Evolutionary conservation across 495 filamentous ascomycete genomes (phyloP).

Genomic region (Bryoglossum gracile): DNA sequence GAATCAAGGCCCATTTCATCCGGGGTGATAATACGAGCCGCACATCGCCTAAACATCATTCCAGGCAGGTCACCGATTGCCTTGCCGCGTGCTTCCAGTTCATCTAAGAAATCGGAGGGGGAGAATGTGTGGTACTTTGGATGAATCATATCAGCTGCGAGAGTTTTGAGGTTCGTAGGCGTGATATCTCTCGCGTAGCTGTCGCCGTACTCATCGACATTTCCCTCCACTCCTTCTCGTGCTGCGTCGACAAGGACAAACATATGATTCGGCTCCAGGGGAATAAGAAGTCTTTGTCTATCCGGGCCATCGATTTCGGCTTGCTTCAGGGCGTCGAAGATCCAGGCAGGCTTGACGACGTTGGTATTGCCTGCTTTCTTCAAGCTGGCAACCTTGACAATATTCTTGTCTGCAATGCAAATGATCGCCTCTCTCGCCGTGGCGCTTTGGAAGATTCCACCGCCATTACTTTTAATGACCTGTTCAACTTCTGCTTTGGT

Average conservation of each 20-base stretch:
- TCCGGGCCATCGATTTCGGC: constrained; percentile 50
- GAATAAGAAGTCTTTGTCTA: constrained; percentile 51
- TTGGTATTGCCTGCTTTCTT: constrained; percentile 60
- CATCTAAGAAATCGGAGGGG: constrained; percentile 35
- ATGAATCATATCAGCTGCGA: constrained; percentile 42
- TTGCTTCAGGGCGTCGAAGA: constrained; percentile 63
- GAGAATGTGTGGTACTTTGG: constrained; percentile 17
- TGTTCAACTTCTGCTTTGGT: constrained; percentile 76
- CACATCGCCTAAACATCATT: constrained; percentile 60
- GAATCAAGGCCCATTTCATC: constrained; percentile 12
- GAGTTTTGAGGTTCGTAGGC: constrained; percentile 53
- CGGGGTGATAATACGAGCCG: constrained; percentile 44
- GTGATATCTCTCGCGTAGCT: constrained; percentile 71
- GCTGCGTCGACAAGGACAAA: constrained; percentile 29
- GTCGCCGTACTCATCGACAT: constrained; percentile 72
- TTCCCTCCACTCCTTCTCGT: constrained; percentile 33
- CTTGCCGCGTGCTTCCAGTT: constrained; percentile 51
- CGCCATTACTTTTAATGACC: constrained; percentile 81
- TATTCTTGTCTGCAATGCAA: constrained; percentile 73
- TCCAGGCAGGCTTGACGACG: constrained; percentile 75
- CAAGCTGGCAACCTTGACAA: constrained; percentile 79
- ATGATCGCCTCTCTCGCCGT: constrained; percentile 52
- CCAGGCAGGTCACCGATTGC: constrained; percentile 44
- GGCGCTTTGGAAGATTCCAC: constrained; percentile 70
- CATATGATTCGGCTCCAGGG: constrained; percentile 59